Conservation (phyloP, 2,329 filamentous ascomycete species). For the Immersiporthe knoxdaviesiana region DNA sequence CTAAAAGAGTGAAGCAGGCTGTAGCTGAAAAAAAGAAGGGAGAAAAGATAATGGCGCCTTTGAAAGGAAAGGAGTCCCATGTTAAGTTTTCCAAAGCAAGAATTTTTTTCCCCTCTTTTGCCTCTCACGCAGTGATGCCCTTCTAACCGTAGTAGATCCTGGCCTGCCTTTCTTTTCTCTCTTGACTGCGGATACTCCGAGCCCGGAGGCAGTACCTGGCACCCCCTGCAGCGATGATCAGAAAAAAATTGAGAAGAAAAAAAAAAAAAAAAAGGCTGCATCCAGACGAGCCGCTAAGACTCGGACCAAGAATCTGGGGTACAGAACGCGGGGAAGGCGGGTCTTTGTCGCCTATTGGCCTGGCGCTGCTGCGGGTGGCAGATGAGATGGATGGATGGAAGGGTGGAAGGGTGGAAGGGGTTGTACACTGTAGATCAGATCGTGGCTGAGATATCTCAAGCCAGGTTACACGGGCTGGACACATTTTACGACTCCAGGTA, state of each 20-base stretch:
- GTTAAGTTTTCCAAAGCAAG: slow-evolving; percentile 13
- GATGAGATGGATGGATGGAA: neutral
- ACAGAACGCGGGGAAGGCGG: slow-evolving; percentile 19
- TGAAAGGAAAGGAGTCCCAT: neutral
- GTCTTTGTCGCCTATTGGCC: slow-evolving; percentile 3
- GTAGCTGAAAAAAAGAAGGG: neutral
- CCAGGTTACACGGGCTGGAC: neutral
- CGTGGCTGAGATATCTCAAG: neutral
- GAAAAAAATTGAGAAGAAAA: neutral
- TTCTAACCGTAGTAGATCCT: slow-evolving; percentile 17
- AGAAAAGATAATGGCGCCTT: slow-evolving; percentile 9
- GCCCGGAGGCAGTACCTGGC: slow-evolving; percentile 11
- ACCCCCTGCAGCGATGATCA: neutral
- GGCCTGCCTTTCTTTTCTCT: neutral
- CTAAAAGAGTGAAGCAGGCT: neutral
- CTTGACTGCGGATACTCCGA: slow-evolving; percentile 12
- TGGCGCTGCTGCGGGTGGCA: neutral
- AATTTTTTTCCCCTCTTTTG: slow-evolving; percentile 14
- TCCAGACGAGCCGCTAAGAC: neutral
- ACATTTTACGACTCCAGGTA: neutral
- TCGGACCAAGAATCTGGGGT: slow-evolving; percentile 14
- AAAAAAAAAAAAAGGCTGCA: neutral
- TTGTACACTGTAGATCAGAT: neutral
- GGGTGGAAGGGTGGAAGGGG: neutral
- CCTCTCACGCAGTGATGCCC: slow-evolving; percentile 19